phyloP scores from a whole-genome alignment of 2,329 filamentous ascomycete genomes.

The Verticillium tricorpus region DNA sequence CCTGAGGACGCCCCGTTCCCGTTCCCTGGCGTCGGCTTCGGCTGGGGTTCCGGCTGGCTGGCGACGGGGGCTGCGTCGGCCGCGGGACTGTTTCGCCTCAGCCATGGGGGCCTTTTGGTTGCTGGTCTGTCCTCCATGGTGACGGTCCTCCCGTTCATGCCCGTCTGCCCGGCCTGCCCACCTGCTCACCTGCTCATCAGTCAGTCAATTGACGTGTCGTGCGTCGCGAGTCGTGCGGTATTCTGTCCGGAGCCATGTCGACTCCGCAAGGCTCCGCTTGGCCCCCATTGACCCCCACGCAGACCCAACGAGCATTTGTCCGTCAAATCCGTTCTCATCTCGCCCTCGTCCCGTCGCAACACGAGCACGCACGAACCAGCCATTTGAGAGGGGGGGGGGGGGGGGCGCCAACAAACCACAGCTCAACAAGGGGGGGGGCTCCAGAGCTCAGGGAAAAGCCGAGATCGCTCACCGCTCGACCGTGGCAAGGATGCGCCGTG shows the following conservation, averaged over 20 bases:
- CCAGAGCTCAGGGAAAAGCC: neutral
- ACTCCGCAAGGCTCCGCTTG: neutral
- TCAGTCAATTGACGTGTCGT: neutral
- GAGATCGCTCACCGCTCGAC: neutral
- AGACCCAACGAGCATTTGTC: neutral
- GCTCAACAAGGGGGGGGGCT: neutral
- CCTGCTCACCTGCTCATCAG: neutral
- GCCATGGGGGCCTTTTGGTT: neutral
- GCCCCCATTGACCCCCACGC: neutral
- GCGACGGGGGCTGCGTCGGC: neutral
- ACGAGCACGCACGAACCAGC: neutral
- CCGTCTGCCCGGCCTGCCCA: neutral
- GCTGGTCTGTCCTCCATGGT: neutral
- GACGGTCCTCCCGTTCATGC: neutral
- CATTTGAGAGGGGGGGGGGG: no score
- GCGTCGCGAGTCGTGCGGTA: neutral
- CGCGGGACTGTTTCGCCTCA: neutral
- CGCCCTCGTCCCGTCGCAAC: neutral
- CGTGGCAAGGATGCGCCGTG: neutral
- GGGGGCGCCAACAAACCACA: neutral
- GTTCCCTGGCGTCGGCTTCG: slow-evolving; percentile 2
- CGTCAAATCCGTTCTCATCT: neutral
- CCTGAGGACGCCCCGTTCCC: neutral
- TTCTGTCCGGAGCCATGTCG: neutral
- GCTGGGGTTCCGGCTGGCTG: slow-evolving; percentile 3